Base-by-base conservation (phyloP, 257 asterid genomes). In the Solanum arcanum region DNA sequence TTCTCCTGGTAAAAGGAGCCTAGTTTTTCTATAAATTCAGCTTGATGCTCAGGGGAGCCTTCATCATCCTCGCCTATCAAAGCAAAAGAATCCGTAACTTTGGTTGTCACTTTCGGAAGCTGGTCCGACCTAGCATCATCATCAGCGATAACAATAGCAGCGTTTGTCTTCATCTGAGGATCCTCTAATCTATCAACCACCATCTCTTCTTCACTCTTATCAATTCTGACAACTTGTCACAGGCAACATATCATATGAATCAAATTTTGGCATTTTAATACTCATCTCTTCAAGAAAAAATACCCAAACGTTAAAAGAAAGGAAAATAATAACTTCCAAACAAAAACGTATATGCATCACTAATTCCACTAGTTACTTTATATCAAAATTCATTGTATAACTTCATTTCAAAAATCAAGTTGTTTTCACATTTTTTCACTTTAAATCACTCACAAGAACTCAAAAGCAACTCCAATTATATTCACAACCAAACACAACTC, bases 11-110 rank as follows among this genome's bases (percentile, higher is more conserved):
- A 92, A 90, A 95, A 96, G 86, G 86, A 90, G 89, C 94, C 99
- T 84, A 95, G 88, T 88, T 92, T 96, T 91, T 86, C 93, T 92
- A 96, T 90, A 90, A 96, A 94, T 72, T 94, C 91, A 74, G 93
- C 95, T 90, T 96, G 99, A 52, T 94, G 98, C 86, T 93, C 98
- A 74, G 94, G 93, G n/a, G 98, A 93, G 73, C 98, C 98, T 47
- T 94, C 96, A 78, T 92, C 98, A 87, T 60, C 60, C 76, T 92
- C 98, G 88, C 86, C 89, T 35, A 35, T 35, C 37, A 35, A 3
- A 1, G 1, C 37, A 18, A 91, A 90, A 83, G 91, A 87, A 78
- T 87, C 90, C 47, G 76, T 89, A 52, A 47, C 89, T 86, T 91
- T 92, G 6, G 25, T 62, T 86, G 59, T 60, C 42, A 88, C 66